Conservation (phyloP, 148 eudicot species). For the Chenopodium formosanum region DNA sequence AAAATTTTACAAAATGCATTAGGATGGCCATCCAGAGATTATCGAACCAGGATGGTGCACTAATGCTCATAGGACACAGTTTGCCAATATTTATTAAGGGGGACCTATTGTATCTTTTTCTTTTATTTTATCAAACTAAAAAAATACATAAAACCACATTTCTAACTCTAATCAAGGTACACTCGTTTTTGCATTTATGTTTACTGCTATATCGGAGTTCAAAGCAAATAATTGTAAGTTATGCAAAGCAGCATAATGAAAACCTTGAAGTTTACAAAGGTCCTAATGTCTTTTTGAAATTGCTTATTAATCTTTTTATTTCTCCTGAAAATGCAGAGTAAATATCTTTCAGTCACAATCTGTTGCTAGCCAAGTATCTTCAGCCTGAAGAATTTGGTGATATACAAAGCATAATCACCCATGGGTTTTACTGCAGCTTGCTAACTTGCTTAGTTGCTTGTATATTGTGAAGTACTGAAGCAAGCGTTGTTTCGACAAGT, state of each 20-base stretch:
- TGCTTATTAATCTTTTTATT: neutral
- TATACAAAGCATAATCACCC: neutral
- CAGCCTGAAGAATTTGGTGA: neutral
- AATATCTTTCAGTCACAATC: neutral
- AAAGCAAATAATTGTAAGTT: no score
- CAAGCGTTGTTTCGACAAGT: neutral
- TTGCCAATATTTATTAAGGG: no score
- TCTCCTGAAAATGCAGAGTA: constrained; percentile 13
- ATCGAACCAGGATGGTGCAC: neutral
- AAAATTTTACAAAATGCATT: neutral
- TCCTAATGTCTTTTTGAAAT: neutral
- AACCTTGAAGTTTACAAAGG: neutral
- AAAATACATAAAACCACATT: no score
- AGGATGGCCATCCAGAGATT: neutral
- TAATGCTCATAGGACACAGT: neutral
- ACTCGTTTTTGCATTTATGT: neutral
- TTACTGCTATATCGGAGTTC: no score
- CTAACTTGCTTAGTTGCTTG: neutral
- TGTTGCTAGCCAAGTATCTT: neutral
- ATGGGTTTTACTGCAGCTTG: neutral
- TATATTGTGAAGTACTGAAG: neutral
- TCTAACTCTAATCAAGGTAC: neutral
- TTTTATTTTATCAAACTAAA: no score
- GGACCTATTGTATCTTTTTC: no score
- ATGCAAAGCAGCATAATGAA: no score